phyloP scores from a whole-genome alignment of 2,329 filamentous ascomycete genomes.

The Fusarium lyarnte region DNA sequence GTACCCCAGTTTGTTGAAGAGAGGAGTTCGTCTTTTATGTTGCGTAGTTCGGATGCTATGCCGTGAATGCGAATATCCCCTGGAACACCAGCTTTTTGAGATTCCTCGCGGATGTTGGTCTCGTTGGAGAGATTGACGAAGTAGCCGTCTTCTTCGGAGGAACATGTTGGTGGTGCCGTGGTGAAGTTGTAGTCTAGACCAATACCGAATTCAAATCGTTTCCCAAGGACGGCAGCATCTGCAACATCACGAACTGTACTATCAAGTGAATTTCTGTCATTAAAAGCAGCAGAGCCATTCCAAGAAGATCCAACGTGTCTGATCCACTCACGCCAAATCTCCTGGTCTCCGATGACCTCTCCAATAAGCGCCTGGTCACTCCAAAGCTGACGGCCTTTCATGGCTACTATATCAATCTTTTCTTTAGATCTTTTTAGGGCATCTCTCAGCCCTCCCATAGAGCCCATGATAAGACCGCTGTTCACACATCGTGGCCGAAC shows the following conservation, averaged over 20 bases:
- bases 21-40: slow-evolving; percentile 23
- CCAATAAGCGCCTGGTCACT: slow-evolving; percentile 52
- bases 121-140: slow-evolving; percentile 46
- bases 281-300: slow-evolving; percentile 43
- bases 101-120: slow-evolving; percentile 35
- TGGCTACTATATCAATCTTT: slow-evolving; percentile 43
- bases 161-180: slow-evolving; percentile 50
- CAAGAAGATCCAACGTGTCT: slow-evolving; percentile 44
- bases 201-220: slow-evolving; percentile 52
- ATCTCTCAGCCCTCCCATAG: slow-evolving; percentile 43
- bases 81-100: slow-evolving; percentile 46
- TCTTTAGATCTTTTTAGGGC: slow-evolving; percentile 41
- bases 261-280: slow-evolving; percentile 13
- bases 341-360: slow-evolving; percentile 53
- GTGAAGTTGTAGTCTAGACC: slow-evolving; percentile 52
- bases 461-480: slow-evolving; percentile 50
- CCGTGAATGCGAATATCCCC: slow-evolving; percentile 43
- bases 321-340: slow-evolving; percentile 50
- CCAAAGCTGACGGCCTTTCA: slow-evolving; percentile 49
- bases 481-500: slow-evolving; percentile 50
- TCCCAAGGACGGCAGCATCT: slow-evolving; percentile 41
- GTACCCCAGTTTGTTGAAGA: slow-evolving; percentile 44
- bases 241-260: slow-evolving; percentile 41
- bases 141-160: slow-evolving; percentile 49
- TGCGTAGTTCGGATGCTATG: slow-evolving; percentile 42